A percentile compares a stretch with the other conserved stretches of the same genome.
Evolutionary conservation across 768 basidiomycete genomes (phyloP).

Genomic region (Brasilioporus rufonigricans): DNA sequence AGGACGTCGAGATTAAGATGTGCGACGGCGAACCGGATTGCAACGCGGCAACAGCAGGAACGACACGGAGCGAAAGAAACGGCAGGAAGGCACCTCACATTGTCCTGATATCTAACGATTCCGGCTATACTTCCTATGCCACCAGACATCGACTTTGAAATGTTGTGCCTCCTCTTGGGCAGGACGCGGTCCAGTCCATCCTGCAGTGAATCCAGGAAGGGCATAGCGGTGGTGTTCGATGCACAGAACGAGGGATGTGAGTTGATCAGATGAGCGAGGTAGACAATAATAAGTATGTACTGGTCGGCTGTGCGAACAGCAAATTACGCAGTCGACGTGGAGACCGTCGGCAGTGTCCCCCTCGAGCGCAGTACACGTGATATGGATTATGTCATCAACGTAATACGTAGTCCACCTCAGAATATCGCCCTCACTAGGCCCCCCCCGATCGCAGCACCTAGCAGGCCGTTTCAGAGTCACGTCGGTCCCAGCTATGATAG

Average conservation of each 20-base stretch:
- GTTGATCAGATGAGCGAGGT: too few species aligned
- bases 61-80: too few species aligned
- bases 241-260: too few species aligned
- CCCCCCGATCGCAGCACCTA: constrained; percentile 51
- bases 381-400: constrained; percentile 23
- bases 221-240: too few species aligned
- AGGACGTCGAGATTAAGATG: too few species aligned
- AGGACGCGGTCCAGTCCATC: constrained; percentile 32
- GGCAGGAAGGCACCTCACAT: constrained; percentile 49
- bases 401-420: constrained; percentile 25
- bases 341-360: neutral
- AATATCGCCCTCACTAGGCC: constrained; percentile 51
- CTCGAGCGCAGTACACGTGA: constrained; percentile 25
- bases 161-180: constrained; percentile 16
- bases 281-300: too few species aligned
- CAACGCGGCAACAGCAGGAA: too few species aligned
- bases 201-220: constrained; percentile 30
- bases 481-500: too few species aligned
- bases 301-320: too few species aligned
- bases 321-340: too few species aligned
- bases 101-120: constrained; percentile 63
- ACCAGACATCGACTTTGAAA: constrained; percentile 41
- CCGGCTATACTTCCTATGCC: constrained; percentile 65
- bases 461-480: too few species aligned
- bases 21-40: too few species aligned